Evolutionary conservation across 192 early-diverging fungal species (phyloP).

Genomic region (Thoreauomyces humboldtii): DNA sequence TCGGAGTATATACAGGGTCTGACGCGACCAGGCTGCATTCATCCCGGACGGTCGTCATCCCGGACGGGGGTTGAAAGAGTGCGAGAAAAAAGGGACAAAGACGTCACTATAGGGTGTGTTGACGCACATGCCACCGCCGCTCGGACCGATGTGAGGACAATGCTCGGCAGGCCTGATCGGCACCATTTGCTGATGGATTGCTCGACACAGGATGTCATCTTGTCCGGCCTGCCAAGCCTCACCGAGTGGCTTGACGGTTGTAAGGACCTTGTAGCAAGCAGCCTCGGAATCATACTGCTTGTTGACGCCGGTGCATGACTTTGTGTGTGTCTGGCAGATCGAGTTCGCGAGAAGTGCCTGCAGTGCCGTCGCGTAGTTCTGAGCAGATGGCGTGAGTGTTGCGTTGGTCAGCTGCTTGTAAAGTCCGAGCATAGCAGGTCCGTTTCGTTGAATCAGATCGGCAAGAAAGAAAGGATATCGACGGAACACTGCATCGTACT

Average conservation of each 20-base stretch:
- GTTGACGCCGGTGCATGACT: background rate
- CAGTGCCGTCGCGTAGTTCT: background rate
- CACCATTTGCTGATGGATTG: slow-evolving; percentile 1
- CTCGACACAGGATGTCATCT: background rate
- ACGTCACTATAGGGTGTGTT: too few relatives aligned
- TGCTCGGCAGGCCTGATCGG: background rate
- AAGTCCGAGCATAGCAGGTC: background rate
- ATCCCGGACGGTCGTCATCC: too few relatives aligned
- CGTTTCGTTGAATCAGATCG: background rate
- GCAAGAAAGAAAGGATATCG: background rate
- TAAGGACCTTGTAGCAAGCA: background rate
- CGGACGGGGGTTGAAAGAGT: too few relatives aligned
- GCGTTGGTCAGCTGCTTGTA: background rate
- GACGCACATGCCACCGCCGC: background rate
- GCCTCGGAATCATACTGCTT: background rate
- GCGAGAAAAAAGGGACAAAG: too few relatives aligned
- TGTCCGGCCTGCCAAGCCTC: background rate
- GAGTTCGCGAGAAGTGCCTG: background rate
- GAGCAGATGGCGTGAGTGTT: background rate
- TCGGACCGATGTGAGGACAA: background rate
- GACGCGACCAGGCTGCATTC: too few relatives aligned
- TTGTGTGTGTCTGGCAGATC: background rate
- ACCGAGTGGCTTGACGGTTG: background rate
- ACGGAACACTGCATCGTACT: slow-evolving; percentile 3
- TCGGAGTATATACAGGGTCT: too few relatives aligned